A percentile compares a stretch with the other conserved stretches of the same genome.
phyloP scores from a whole-genome alignment of 306 rosid genomes.

The Boehmeria nivea region DNA sequence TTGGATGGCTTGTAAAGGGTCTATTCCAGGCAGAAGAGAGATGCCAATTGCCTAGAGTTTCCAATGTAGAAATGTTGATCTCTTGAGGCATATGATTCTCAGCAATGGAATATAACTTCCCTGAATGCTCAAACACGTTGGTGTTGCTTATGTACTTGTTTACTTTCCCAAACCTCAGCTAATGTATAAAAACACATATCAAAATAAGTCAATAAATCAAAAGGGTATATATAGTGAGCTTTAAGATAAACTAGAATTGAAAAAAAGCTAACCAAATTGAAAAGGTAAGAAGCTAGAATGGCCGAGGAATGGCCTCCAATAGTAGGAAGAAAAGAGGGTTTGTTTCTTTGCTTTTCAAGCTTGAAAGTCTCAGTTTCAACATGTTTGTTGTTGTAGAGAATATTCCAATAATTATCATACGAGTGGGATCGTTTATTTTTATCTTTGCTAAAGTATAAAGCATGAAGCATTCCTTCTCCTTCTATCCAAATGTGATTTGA shows the following conservation, averaged over 20 bases:
- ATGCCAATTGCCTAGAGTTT: constrained; percentile 54
- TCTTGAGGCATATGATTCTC: constrained; percentile 66
- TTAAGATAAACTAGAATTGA: not conserved
- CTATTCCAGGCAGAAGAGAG: constrained; percentile 50
- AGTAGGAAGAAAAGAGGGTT: constrained; percentile 59
- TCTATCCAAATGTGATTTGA: constrained; percentile 61
- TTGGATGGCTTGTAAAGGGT: constrained; percentile 67
- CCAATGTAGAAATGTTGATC: constrained; percentile 44
- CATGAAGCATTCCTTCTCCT: constrained; percentile 89
- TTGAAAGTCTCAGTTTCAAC: constrained; percentile 55
- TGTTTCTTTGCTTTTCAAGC: constrained; percentile 45
- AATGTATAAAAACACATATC: not conserved
- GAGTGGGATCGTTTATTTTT: constrained; percentile 10
- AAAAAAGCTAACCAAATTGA: constrained; percentile 42
- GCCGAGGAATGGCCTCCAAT: constrained; percentile 46
- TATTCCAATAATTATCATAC: constrained; percentile 21
- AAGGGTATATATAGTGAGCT: not conserved
- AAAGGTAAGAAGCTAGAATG: constrained; percentile 42
- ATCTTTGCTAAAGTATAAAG: constrained; percentile 37
- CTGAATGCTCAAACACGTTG: constrained; percentile 60
- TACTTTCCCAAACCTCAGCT: constrained; percentile 57
- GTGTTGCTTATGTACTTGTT: constrained; percentile 64
- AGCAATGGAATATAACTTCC: constrained; percentile 49
- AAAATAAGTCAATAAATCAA: not conserved
- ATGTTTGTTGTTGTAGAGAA: constrained; percentile 52